These are phyloP conservation scores for Berberis vulgaris DNA, from an alignment of 164 flowering plant species.

Conservation along the genomic window DNA sequence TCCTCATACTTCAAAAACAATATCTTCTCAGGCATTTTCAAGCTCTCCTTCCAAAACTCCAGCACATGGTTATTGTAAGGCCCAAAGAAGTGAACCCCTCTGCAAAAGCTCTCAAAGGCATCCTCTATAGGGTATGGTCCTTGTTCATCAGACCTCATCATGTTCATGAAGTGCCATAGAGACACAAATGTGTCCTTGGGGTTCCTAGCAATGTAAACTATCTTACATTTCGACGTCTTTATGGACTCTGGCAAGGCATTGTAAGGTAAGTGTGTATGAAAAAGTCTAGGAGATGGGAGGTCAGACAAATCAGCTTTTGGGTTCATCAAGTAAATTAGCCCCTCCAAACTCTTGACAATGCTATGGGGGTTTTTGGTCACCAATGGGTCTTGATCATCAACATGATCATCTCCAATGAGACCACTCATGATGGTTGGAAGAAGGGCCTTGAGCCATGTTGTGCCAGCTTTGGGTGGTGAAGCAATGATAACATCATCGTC, in stretches of 20 bases:
- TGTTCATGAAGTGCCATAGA: not conserved
- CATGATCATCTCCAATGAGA: not conserved
- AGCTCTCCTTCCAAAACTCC: slow-evolving; percentile 3
- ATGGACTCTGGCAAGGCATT: not conserved
- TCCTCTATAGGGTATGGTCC: not conserved
- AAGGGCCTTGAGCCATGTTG: slow-evolving; percentile 1
- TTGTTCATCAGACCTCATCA: not conserved
- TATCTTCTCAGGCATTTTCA: not conserved
- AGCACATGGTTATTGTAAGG: not conserved
- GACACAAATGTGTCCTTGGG: slow-evolving; percentile 2
- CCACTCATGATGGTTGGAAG: not conserved
- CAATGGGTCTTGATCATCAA: not conserved
- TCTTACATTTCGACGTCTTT: not conserved
- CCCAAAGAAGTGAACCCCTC: not conserved
- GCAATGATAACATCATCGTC: not conserved
- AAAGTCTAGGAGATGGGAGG: not conserved
- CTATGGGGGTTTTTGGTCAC: not conserved
- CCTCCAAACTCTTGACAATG: not conserved
- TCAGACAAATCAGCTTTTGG: not conserved
- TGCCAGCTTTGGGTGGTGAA: not conserved
- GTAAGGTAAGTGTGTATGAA: not conserved
- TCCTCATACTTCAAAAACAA: slow-evolving; percentile 2
- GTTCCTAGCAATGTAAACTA: not conserved
- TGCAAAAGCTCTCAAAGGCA: not conserved
- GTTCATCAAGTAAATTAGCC: not conserved